phyloP scores from a whole-genome alignment of 148 eudicot genomes.

The Pharnaceum exiguum region DNA sequence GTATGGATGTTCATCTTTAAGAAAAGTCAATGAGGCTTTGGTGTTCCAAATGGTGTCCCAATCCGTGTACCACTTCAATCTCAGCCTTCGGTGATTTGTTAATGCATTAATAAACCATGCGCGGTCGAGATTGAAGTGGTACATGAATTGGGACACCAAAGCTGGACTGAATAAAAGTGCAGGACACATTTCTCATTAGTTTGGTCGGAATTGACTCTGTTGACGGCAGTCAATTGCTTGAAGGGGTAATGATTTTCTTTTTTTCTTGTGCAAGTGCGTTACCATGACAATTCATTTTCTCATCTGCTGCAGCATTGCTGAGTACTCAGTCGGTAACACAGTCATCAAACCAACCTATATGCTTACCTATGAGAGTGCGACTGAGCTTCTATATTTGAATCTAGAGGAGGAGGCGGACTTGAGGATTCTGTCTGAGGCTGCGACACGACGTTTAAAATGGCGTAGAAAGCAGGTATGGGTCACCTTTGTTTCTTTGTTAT shows the following conservation, averaged over 20 bases:
- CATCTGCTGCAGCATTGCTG: conserved; percentile 66
- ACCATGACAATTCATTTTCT: conserved; percentile 3
- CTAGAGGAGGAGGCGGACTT: conserved; percentile 84
- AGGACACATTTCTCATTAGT: too few species aligned
- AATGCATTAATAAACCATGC: too few species aligned
- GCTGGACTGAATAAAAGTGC: too few species aligned
- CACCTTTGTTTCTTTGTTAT: too few species aligned
- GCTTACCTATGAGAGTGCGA: conserved; percentile 97
- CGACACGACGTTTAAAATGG: conserved; percentile 78
- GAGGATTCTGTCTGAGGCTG: conserved; percentile 84
- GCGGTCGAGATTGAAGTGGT: too few species aligned
- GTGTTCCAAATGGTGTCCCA: too few species aligned
- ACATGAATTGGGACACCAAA: too few species aligned
- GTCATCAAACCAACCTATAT: conserved; percentile 83
- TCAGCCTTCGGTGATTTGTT: too few species aligned
- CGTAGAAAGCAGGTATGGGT: conserved; percentile 74
- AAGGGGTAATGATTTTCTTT: background rate
- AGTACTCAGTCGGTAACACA: conserved; percentile 75
- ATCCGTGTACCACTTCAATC: too few species aligned
- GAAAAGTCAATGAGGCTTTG: too few species aligned
- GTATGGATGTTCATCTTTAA: too few species aligned
- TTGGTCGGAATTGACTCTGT: too few species aligned
- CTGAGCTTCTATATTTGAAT: conserved; percentile 83
- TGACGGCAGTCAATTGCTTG: background rate
- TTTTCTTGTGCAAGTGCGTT: background rate